Evolutionary conservation across 768 basidiomycete genomes (phyloP), one percentile per base, ranked within the genome.

Genomic region (Trametes sanguinea): DNA sequence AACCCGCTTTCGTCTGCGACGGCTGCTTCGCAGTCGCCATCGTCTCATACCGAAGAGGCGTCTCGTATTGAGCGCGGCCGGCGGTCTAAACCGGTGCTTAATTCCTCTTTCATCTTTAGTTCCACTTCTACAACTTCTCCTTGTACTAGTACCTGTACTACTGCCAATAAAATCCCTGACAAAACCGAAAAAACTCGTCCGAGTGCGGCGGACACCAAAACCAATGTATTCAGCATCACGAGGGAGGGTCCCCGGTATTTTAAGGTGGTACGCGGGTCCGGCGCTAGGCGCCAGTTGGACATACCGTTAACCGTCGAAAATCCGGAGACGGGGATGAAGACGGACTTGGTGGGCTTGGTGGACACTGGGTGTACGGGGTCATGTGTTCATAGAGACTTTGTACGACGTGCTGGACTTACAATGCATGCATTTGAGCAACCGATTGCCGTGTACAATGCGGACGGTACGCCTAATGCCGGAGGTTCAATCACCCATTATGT

Each of bases 301-400:
- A 13, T 64, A 14, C 65, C 65, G 40, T 1, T 66, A 16, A 63
- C 35, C 33, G 50, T 63, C 11, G 27, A 17, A 13, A 61, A 14
- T 35, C 60, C 22, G 11, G 60, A 40, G 37, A 54, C 62, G 22
- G 62, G 40, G 22, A 30, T 17, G 29, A 22, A 56, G 29, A 50
- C 35, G 6, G 62, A 68, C 17, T 16, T 57, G 13, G 35, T 33
- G 14, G 64, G 46, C 13, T 45, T 73, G 2, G 13, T 73, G 5
- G 67, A 73, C 33, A 67, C 65, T 37, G 69, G 72, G 0, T 61
- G 66, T 29, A 73, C 68, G 2, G 68, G 68, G 0, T 71, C 65
- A 3, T 69, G 61, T 17, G 64, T 72, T 3, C 57, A 62, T 51
- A n/a, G 50, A 22, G 54, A 64, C 40, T 54, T 64, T 7, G 66